Evolutionary conservation across 805 yeast genomes (phyloP), one percentile per base, ranked within the genome.

Genomic region (Saturnispora zaruensis): DNA sequence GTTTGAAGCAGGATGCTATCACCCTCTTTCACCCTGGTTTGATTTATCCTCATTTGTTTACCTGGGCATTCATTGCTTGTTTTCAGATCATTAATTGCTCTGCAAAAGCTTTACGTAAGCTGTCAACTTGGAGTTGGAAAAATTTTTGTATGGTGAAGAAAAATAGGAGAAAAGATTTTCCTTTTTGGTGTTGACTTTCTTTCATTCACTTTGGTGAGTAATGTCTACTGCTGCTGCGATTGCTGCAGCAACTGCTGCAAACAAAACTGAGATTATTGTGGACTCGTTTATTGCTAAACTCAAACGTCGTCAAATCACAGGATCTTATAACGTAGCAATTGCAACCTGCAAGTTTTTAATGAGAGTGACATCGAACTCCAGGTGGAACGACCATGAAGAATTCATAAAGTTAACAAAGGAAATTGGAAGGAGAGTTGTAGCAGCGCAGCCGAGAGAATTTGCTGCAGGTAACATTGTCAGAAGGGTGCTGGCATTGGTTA

Each of bases 381-480:
- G 96, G 63, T 93, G 98, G 98, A 72, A 78, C 45, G 78, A 79
- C 51, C 78, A 87, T 9, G 82, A 78, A 52, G 88, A 86, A 53
- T 72, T 91, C 54, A 82, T 91, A 25, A 67, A 66, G 16, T 79
- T 84, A 51, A 79, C 91, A 56, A 79, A 95, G 58, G 72, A 73
- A 49, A 78, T 90, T 18, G 99, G 98, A 7, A 70, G 71, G 37
- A 68, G 76, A 30, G 68, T 93, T 44, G 79, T 79, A 36, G 77
- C 75, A 23, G 96, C 97, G 3, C 93, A 87, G 61, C 97, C 98
- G 6, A 77, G 87, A 55, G 95, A 90, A 59, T 82, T 89, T 57
- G 78, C 89, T 3, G 79, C 90, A 49, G 98, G 98, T 8, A 93
- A 93, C 64, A 83, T 93, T 36, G 84, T 91, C 16, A 78, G 98